Percentiles rank a stretch among this genome's conserved stretches.
These are phyloP conservation scores for Kuraishia ogatae DNA, from an alignment of 805 yeast species.

Conservation along the genomic window DNA sequence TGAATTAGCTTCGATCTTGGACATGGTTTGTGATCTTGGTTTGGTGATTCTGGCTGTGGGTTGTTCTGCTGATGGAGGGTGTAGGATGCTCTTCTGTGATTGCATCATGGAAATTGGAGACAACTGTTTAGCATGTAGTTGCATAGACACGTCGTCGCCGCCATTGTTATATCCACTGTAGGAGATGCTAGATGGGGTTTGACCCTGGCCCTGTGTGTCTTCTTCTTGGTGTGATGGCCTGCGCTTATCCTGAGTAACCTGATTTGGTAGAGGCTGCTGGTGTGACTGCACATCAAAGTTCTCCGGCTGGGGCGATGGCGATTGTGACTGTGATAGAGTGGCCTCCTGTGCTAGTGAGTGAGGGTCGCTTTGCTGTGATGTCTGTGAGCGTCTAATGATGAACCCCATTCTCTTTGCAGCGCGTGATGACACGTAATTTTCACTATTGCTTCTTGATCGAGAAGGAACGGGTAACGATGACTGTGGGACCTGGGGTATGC, in stretches of 20 bases:
- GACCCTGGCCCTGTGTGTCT: neutral
- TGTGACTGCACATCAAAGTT: neutral
- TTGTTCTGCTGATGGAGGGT: neutral
- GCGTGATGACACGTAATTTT: constrained; percentile 41
- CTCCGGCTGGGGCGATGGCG: neutral
- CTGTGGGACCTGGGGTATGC: neutral
- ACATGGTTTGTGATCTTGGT: constrained; percentile 5
- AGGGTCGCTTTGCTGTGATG: neutral
- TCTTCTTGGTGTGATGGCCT: neutral
- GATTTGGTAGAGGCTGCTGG: neutral
- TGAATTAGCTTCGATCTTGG: constrained; percentile 16
- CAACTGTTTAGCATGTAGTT: neutral
- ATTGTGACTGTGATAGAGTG: neutral
- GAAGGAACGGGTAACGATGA: neutral
- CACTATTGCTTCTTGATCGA: constrained; percentile 25
- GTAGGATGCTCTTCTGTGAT: neutral
- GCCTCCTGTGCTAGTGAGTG: neutral
- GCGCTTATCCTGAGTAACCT: neutral
- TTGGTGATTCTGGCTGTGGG: neutral
- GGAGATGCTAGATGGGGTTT: neutral
- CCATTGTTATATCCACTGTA: neutral
- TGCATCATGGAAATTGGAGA: neutral
- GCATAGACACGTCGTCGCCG: neutral
- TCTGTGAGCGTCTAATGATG: constrained; percentile 34
- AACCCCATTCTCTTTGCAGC: constrained; percentile 75